Evolutionary conservation across 306 rosid genomes (phyloP), one percentile per base, ranked within the genome.

Genomic region (apple (Malus domestica)): DNA sequence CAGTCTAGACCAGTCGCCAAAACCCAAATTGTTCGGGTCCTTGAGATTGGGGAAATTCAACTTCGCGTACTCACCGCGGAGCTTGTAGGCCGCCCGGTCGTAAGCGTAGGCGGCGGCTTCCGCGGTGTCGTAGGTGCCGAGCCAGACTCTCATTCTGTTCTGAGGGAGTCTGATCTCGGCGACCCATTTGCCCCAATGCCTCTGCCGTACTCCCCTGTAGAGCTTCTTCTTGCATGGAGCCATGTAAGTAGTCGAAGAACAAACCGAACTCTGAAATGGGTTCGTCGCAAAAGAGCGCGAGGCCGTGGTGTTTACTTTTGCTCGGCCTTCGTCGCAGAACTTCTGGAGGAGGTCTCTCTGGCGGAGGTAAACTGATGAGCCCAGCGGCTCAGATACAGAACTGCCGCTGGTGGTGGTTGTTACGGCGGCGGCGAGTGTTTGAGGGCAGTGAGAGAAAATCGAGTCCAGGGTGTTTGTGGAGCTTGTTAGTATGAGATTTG

Each of bases 141-240:
- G 82, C 99, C 99, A 96, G 33, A 92, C 93, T 76, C 99, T 86
- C 98, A 92, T 88, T 82, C 99, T 84, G 81, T 96, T 96, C 85
- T 96, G 99, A 10, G 99, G 99, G 18, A 96, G 93, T 67, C 99
- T 84, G 35, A 96, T 96, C 73, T 96, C 99, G 0, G 99, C 99
- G 0, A 96, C 99, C 99, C 99, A 96, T 85, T 96, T 96, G 23
- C 98, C 99, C 99, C 99, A 96, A 62, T 96, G 96, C 72, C 99
- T 92, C 93, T 96, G 97, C 20, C 99, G 88, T 85, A 96, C 99
- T 69, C 99, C 99, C 78, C 99, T 96, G 90, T 96, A 96, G 0
- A 87, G 83, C 73, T 92, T 96, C 30, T 89, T 90, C 93, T 88
- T 88, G 62, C 57, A 20, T 9, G 90, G 86, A 25, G 54, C 79